A percentile compares a stretch with the other conserved stretches of the same genome.
Evolutionary conservation across 116 monocot genomes (phyloP).

Genomic region (Dioscorea cayenensis): DNA sequence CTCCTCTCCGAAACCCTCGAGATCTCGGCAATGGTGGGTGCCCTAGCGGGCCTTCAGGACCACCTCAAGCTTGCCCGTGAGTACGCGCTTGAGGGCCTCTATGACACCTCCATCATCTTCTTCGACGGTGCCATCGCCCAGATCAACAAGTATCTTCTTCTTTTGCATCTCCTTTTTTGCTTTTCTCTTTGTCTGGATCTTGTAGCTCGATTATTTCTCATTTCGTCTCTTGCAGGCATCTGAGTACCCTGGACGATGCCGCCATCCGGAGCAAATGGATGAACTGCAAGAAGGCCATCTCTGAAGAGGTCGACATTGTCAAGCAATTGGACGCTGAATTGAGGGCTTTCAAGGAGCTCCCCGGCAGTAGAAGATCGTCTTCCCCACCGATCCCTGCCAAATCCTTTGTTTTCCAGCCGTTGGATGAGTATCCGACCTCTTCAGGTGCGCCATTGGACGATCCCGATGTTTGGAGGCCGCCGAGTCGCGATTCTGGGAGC

Average conservation of each 20-base stretch:
- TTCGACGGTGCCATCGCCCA: conserved; percentile 96
- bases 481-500: conserved; percentile 46
- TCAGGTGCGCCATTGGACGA: conserved; percentile 64
- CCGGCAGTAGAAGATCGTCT: conserved; percentile 47
- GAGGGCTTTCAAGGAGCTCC: conserved; percentile 72
- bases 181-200: neutral
- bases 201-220: neutral
- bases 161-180: neutral
- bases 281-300: conserved; percentile 81
- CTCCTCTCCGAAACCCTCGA: neutral
- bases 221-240: conserved; percentile 39
- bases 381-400: conserved; percentile 79
- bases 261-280: conserved; percentile 71
- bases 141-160: conserved; percentile 83
- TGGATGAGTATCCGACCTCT: conserved; percentile 89
- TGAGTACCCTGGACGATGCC: conserved; percentile 75
- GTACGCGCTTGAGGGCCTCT: conserved; percentile 90
- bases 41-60: conserved; percentile 73
- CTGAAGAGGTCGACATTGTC: conserved; percentile 80
- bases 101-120: conserved; percentile 96
- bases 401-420: conserved; percentile 92
- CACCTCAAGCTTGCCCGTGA: conserved; percentile 91
- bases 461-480: conserved; percentile 98
- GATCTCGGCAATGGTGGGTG: conserved; percentile 32
- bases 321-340: conserved; percentile 87